These are phyloP conservation scores for Craterostigma plantagineum DNA, from an alignment of 257 asterid genomes.

Conservation along the genomic window DNA sequence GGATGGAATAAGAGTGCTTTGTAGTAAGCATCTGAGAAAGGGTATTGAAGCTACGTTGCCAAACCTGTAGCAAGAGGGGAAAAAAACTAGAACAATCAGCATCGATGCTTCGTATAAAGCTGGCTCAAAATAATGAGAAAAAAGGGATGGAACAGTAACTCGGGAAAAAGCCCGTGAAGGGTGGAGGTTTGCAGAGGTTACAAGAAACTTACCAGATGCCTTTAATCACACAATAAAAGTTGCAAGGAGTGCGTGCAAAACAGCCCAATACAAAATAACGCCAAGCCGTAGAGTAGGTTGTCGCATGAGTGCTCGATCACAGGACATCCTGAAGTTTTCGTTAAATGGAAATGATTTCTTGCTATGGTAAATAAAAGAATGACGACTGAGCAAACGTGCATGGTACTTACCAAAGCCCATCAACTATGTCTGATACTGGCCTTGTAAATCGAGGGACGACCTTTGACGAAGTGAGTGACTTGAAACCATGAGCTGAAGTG, in stretches of 20 bases:
- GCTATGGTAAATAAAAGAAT: slow-evolving; percentile 2
- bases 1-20: no score
- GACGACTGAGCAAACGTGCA: neutral
- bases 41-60: no score
- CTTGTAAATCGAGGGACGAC: slow-evolving; percentile 84
- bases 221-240: slow-evolving; percentile 43
- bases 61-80: no score
- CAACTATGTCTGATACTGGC: slow-evolving; percentile 73
- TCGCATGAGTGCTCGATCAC: slow-evolving; percentile 93
- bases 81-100: no score
- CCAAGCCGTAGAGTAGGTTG: slow-evolving; percentile 91
- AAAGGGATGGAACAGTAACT: no score
- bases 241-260: slow-evolving; percentile 72
- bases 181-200: no score
- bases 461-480: slow-evolving; percentile 85
- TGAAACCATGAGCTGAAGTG: slow-evolving; percentile 90
- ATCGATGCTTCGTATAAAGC: no score
- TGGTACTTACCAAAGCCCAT: slow-evolving; percentile 66
- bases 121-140: no score
- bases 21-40: no score
- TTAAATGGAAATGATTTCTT: slow-evolving; percentile 8
- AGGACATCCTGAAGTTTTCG: slow-evolving; percentile 66
- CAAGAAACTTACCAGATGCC: slow-evolving; percentile 18
- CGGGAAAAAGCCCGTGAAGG: no score
- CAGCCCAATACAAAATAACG: slow-evolving; percentile 75